Evolutionary conservation across 495 filamentous ascomycete genomes (phyloP), one percentile per base, ranked within the genome.

Genomic region (Neurospora hispaniola): DNA sequence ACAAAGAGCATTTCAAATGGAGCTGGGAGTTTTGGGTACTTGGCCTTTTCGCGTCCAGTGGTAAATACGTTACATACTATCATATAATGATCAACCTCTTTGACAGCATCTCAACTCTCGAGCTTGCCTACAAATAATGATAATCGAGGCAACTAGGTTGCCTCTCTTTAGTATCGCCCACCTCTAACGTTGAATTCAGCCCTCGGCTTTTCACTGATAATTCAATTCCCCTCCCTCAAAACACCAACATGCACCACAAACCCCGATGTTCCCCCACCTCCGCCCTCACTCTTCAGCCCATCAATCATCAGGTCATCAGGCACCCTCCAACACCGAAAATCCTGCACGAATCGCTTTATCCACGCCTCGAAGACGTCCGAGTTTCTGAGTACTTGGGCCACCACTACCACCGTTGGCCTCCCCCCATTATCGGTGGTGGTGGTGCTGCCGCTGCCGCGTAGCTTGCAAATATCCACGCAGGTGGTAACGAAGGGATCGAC

Each of bases 331-430:
- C 91, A 88, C 18, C 86, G 83, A 78, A 99, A 98, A 23, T 75
- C 76, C 40, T 79, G 76, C 74, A 87, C 76, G 74, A 97, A 93
- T 71, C 85, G 86, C 70, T 82, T 82, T 69, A 97, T 80, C 93
- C 94, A 99, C 20, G 82, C 80, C 78, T 96, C 92, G 76, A 98
- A 97, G 1, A 99, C 92, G 38, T 92, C 90, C 7, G 91, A 86
- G 11, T 92, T 90, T 35, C 96, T 87, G 68, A 97, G 87, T 79
- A 98, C 95, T 83, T 97, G 94, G 23, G 90, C 94, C 54, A 97
- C 84, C 23, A 98, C 72, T 39, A 42, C 6, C 23, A 35, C 42
- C 41, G 43, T 12, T 20, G 5, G n/a, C 42, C 27, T 38, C 35
- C 35, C 35, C 1, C 35, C 35, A 38, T 38, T 38, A 31, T 31